Percentiles rank a stretch among this genome's conserved stretches.
Evolutionary conservation across 2,329 filamentous ascomycete genomes (phyloP).

Genomic region (Trichoderma sp.): DNA sequence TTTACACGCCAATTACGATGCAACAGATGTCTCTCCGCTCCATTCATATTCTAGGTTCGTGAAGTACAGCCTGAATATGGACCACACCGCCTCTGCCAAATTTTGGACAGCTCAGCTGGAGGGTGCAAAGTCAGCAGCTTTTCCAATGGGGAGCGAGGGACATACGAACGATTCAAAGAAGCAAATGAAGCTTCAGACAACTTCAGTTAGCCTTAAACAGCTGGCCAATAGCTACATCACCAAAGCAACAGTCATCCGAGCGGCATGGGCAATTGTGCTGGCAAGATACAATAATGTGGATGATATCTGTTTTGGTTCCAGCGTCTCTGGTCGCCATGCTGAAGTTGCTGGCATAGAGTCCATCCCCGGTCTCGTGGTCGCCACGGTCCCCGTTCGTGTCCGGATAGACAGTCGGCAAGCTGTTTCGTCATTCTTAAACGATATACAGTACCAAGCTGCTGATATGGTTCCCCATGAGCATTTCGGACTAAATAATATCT

Average conservation of each 20-base stretch:
- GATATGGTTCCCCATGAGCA: constrained; percentile 29
- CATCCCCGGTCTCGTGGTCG: not conserved
- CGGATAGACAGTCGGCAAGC: constrained; percentile 3
- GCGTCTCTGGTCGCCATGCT: constrained; percentile 22
- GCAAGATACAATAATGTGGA: constrained; percentile 18
- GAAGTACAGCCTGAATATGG: not conserved
- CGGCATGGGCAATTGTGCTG: constrained; percentile 25
- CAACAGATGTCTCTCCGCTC: constrained; percentile 18
- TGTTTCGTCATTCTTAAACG: constrained; percentile 11
- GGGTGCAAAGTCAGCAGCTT: not conserved
- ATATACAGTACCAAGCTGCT: constrained; percentile 25
- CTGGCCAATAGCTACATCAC: constrained; percentile 4
- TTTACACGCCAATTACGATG: not conserved
- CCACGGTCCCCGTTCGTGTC: constrained; percentile 13
- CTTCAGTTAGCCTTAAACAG: not conserved
- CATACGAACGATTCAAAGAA: not conserved
- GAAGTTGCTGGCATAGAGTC: not conserved
- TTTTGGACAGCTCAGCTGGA: constrained; percentile 6
- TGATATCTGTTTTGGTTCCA: constrained; percentile 25
- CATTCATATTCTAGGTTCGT: constrained; percentile 5
- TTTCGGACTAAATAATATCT: constrained; percentile 31
- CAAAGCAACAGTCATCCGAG: constrained; percentile 21
- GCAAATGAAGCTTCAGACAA: not conserved
- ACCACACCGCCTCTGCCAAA: not conserved
- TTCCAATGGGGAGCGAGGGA: constrained; percentile 19